phyloP scores from a whole-genome alignment of 2,329 filamentous ascomycete genomes.

The Hortaea sp. region DNA sequence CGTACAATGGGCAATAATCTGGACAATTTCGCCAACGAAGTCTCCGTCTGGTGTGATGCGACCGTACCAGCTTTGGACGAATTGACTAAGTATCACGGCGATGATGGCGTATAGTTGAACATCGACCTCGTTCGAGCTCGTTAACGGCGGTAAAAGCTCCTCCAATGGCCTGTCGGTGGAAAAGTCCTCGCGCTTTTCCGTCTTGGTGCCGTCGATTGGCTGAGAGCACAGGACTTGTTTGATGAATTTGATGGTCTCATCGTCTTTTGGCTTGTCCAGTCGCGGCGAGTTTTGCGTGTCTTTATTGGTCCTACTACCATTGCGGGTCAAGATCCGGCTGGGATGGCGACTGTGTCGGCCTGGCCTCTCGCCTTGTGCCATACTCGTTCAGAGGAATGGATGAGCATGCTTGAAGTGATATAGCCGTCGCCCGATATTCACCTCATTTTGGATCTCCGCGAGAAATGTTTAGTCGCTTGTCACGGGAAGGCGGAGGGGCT shows the following conservation, averaged over 20 bases:
- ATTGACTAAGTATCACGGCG: constrained; percentile 80
- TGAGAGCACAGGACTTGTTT: constrained; percentile 64
- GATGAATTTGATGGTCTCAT: constrained; percentile 49
- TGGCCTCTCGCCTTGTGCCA: constrained; percentile 14
- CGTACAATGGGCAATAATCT: constrained; percentile 86
- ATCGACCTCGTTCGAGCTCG: constrained; percentile 89
- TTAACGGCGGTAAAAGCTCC: constrained; percentile 78
- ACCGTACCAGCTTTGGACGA: constrained; percentile 84
- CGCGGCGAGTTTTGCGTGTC: not conserved
- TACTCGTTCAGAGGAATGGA: constrained; percentile 1
- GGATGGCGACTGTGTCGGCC: constrained; percentile 4
- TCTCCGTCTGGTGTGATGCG: constrained; percentile 84
- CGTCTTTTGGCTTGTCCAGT: not conserved
- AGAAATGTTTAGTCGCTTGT: too few relatives aligned
- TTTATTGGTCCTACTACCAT: not conserved
- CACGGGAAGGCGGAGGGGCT: too few relatives aligned
- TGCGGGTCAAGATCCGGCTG: constrained; percentile 3
- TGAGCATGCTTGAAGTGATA: too few relatives aligned
- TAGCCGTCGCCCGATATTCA: too few relatives aligned
- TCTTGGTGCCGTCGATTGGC: not conserved
- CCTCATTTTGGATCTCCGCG: too few relatives aligned
- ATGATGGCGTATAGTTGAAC: constrained; percentile 87
- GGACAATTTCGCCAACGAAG: constrained; percentile 79
- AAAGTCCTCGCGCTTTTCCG: not conserved
- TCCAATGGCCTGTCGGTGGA: constrained; percentile 50